These are phyloP conservation scores for Suillus tomentosus DNA, from an alignment of 768 basidiomycete genomes.

Conservation along the genomic window DNA sequence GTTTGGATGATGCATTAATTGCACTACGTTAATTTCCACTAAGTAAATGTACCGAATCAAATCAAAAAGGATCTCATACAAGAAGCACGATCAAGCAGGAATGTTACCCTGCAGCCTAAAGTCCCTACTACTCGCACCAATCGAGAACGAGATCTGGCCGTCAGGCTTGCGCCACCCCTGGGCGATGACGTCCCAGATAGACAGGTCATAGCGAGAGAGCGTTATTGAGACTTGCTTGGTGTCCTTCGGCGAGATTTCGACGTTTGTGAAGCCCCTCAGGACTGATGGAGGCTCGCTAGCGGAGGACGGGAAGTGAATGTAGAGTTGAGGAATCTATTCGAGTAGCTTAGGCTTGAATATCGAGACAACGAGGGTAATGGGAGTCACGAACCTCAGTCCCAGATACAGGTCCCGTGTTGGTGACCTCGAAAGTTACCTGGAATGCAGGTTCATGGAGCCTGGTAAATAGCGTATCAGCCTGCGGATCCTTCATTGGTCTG, in stretches of 20 bases:
- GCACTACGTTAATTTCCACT: slow-evolving; percentile 77
- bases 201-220: slow-evolving; percentile 64
- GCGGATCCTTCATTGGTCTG: slow-evolving; percentile 15
- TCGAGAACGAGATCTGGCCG: slow-evolving; percentile 9
- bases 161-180: slow-evolving; percentile 56
- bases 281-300: slow-evolving; percentile 67
- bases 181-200: slow-evolving; percentile 65
- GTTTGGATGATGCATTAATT: background rate
- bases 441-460: slow-evolving; percentile 33
- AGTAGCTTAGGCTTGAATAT: slow-evolving; percentile 1
- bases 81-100: background rate
- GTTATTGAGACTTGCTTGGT: slow-evolving; percentile 47
- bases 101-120: slow-evolving; percentile 4
- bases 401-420: slow-evolving; percentile 37
- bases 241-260: slow-evolving; percentile 47
- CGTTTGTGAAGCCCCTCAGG: slow-evolving; percentile 62
- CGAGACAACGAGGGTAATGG: background rate
- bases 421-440: slow-evolving; percentile 35
- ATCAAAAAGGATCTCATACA: background rate
- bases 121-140: slow-evolving; percentile 9
- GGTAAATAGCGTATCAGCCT: slow-evolving; percentile 7
- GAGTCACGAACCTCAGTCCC: slow-evolving; percentile 30
- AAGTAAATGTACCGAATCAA: slow-evolving; percentile 72
- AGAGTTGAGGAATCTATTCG: slow-evolving; percentile 64
- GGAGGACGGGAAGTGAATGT: slow-evolving; percentile 59